These are phyloP conservation scores for Petrea volubilis DNA, from an alignment of 257 asterid species.

Conservation along the genomic window DNA sequence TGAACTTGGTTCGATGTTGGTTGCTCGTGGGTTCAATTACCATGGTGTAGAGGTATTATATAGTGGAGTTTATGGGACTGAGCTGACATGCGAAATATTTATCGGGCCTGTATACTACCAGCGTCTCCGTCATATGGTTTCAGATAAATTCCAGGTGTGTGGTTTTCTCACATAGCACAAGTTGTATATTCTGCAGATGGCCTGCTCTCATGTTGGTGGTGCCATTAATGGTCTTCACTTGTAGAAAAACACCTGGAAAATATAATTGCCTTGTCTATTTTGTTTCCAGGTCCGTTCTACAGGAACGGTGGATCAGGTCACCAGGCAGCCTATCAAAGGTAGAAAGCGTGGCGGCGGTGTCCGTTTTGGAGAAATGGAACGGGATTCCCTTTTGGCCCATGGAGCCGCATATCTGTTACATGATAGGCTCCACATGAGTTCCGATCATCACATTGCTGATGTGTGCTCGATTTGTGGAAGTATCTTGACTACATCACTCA, in stretches of 20 bases:
- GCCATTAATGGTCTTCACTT: too few species aligned
- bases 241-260: too few species aligned
- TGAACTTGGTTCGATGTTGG: constrained; percentile 79
- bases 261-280: neutral
- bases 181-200: neutral
- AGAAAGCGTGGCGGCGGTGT: constrained; percentile 97
- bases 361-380: constrained; percentile 99
- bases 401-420: constrained; percentile 94
- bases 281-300: constrained; percentile 88
- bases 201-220: too few species aligned
- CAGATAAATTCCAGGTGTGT: constrained; percentile 90
- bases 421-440: constrained; percentile 90
- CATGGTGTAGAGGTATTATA: constrained; percentile 85
- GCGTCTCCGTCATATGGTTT: constrained; percentile 97
- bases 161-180: constrained; percentile 6
- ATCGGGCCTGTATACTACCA: constrained; percentile 98
- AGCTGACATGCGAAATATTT: constrained; percentile 86
- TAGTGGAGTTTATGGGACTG: constrained; percentile 93
- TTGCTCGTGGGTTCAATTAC: constrained; percentile 78
- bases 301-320: constrained; percentile 77
- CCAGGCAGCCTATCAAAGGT: constrained; percentile 95
- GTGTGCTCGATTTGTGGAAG: constrained; percentile 92
- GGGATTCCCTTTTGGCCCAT: constrained; percentile 94
- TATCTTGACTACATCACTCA: constrained; percentile 65
- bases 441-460: constrained; percentile 90